Evolutionary conservation across 148 eudicot genomes (phyloP).

Genomic region (Silene conica): DNA sequence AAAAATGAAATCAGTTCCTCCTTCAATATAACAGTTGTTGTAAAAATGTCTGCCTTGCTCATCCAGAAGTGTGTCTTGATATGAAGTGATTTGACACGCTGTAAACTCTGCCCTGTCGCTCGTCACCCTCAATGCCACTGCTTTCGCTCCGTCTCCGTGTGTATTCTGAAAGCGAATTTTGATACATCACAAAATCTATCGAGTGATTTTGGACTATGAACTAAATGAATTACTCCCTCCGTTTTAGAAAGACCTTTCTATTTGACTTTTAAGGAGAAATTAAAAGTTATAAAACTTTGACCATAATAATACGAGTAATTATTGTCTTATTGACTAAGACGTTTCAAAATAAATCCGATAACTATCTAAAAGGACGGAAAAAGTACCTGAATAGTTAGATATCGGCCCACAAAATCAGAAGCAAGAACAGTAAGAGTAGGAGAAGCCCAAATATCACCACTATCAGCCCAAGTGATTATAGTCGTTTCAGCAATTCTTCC

Average conservation of each 20-base stretch:
- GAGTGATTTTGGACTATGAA: too few relatives aligned
- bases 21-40: constrained; percentile 71
- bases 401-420: constrained; percentile 40
- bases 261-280: too few relatives aligned
- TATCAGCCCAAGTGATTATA: constrained; percentile 36
- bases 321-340: too few relatives aligned
- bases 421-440: constrained; percentile 54
- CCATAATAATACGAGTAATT: too few relatives aligned
- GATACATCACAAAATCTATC: too few relatives aligned
- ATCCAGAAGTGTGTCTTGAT: constrained; percentile 67
- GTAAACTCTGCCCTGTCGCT: constrained; percentile 56
- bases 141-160: constrained; percentile 39
- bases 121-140: constrained; percentile 61
- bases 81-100: constrained; percentile 46
- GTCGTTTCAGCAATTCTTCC: constrained; percentile 31
- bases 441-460: constrained; percentile 35
- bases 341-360: too few relatives aligned
- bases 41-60: constrained; percentile 59
- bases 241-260: too few relatives aligned
- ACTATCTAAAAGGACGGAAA: too few relatives aligned
- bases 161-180: constrained; percentile 40
- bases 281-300: too few relatives aligned
- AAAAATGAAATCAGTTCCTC: constrained; percentile 65
- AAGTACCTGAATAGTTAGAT: constrained; percentile 39
- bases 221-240: too few relatives aligned